Percentiles rank a stretch among this genome's conserved stretches.
phyloP scores from a whole-genome alignment of 176 grass and related monocot species.

The Oropetium thomaeum region DNA sequence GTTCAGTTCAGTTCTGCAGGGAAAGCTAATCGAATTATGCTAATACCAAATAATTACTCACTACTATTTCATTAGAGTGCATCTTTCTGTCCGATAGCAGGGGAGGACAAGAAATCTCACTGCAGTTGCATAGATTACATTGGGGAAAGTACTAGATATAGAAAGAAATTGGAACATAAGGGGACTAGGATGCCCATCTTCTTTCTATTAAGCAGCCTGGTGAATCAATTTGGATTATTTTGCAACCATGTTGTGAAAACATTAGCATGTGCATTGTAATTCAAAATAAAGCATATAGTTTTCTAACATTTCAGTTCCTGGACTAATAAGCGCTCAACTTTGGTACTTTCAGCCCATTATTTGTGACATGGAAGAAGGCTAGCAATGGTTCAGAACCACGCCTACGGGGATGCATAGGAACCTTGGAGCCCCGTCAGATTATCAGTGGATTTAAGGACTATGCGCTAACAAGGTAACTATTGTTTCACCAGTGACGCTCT shows the following conservation, averaged over 20 bases:
- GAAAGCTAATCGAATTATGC: background rate
- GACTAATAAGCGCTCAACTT: background rate
- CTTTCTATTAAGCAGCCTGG: background rate
- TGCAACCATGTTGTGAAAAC: background rate
- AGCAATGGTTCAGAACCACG: conserved; percentile 82
- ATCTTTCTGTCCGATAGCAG: background rate
- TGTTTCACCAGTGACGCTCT: conserved; percentile 10
- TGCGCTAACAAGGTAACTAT: conserved; percentile 75
- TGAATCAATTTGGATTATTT: background rate
- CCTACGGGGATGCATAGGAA: conserved; percentile 95
- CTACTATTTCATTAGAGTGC: conserved; percentile 1
- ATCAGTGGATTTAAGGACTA: conserved; percentile 89
- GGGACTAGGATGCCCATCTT: background rate
- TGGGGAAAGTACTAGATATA: background rate
- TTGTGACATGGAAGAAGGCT: conserved; percentile 99
- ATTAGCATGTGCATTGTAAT: background rate
- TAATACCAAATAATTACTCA: background rate
- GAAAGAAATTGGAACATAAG: background rate
- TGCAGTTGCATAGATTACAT: background rate
- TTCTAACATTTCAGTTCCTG: background rate
- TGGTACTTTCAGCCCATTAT: conserved; percentile 79
- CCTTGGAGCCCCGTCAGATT: conserved; percentile 81
- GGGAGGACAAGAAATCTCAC: background rate
- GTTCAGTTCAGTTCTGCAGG: background rate
- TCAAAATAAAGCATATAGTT: background rate